Base-by-base conservation (phyloP, 2,329 filamentous ascomycete species). In the Fusarium brevicatenulatum region DNA sequence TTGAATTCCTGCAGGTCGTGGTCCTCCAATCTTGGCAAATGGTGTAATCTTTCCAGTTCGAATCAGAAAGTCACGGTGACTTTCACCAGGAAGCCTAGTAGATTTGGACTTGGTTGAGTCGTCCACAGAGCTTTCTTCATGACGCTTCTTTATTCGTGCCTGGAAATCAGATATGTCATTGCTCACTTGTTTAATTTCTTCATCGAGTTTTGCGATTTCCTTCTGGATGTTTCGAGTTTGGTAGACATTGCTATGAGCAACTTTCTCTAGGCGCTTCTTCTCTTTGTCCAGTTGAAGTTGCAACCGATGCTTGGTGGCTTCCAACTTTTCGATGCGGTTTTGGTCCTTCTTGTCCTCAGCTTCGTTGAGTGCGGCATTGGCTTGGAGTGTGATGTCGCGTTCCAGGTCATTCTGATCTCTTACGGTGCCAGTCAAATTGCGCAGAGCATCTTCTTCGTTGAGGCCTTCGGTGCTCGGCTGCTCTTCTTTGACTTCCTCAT, bases 11-110 rank as follows among this genome's bases (percentile, higher is more conserved):
- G 89, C 85, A 7, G 86, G 86, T 4, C 91, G 84, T n/a, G 89
- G 86, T 19, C 89, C 87, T 32, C 90, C 90, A 76, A 97, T 89
- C 71, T 92, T 93, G 12, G 95, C 93, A 78, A 99, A 99, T 0
- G 96, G 96, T 0, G 96, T 99, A 75, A 99, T 98, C 83, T 98
- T 98, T 69, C 96, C 96, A 0, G 95, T 99, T 34, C 96, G 91
- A 54, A 99, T 96, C 52, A 99, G 88, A 80, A 93, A 99, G 52
- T 97, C 95, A 56, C 95, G 90, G 68, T 94, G 91, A 30, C 89
- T 94, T 83, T 98, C 96, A 68, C 93, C 93, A 3, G 93, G 91
- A 63, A 95, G 83, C 60, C 89, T 90, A 66, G 87, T 86, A 58
- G 88, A 90, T 34, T 87, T 88, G 19, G 80, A 78, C 37, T 84